Base-by-base conservation (phyloP, 257 asterid species). In the Fraxinus pennsylvanica region DNA sequence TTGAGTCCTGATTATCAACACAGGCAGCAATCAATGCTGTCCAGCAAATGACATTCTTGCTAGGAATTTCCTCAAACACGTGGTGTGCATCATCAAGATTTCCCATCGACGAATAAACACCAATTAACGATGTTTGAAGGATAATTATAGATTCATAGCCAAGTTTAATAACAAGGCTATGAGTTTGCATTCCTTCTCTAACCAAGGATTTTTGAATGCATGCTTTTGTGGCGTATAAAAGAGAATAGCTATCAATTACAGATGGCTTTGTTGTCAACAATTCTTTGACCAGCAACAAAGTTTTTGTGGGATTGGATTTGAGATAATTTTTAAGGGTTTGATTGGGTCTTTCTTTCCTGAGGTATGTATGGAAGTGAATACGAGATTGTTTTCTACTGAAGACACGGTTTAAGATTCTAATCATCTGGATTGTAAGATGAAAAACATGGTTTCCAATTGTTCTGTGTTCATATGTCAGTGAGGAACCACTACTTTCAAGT, bases 41-140 rank as follows among this genome's bases (percentile, higher is more conserved):
- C 85, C 76, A 79, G 47, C 79, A 77, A 47, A 81, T 78, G 6
- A 74, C 76, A 38, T 84, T 76, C 71, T 74, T 84, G 0, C 30
- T 68, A 39, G 84, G 84, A 45, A 81, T 79, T 84, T 81, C 82
- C 29, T 81, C 84, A 13, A 81, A 84, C 83, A 81, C 22, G 3
- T 30, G 54, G 36, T 71, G 80, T 30, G 83, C 84, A 76, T 36
- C 74, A 17, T 4, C 27, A 22, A 79, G 65, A 81, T 76, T 73
- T 13, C 82, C 75, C 1, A 61, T 21, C 0, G 50, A 43, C 6
- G 79, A 76, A 2, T 85, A 85, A 82, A 82, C 21, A 12, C 36
- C 10, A 8, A 76, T 47, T 5, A 81, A 77, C 1, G 78, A 73
- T 66, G 81, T 71, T 35, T 66, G 75, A 50, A 81, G 54, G 30